phyloP scores from a whole-genome alignment of 495 filamentous ascomycete species.

The Viridothelium virens region DNA sequence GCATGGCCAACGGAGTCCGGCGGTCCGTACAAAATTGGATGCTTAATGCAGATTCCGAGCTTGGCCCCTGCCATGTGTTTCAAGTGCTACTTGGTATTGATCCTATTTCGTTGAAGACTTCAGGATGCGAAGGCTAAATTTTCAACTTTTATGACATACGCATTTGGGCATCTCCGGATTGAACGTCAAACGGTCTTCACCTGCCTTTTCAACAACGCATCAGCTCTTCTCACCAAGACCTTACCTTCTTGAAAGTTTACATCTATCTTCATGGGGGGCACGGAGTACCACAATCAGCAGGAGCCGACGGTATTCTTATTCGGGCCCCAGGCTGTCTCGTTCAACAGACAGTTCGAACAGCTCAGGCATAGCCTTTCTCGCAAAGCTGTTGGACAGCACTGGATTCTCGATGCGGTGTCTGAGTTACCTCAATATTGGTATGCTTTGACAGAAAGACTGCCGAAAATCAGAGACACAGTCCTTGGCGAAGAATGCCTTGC shows the following conservation, averaged over 20 bases:
- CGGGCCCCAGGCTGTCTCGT: constrained; percentile 14
- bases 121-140: not conserved
- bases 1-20: not conserved
- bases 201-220: not conserved
- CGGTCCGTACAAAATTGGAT: not conserved
- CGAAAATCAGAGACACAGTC: constrained; percentile 14
- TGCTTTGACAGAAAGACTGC: constrained; percentile 17
- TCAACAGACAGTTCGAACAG: constrained; percentile 17
- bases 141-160: not conserved
- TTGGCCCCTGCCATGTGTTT: not conserved
- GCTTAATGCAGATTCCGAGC: not conserved
- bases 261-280: not conserved
- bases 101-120: not conserved
- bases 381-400: constrained; percentile 18
- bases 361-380: constrained; percentile 13
- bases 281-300: not conserved
- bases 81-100: not conserved
- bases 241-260: not conserved
- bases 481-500: not conserved
- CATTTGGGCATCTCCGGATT: not conserved
- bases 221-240: not conserved
- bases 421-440: constrained; percentile 18
- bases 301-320: constrained; percentile 20
- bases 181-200: not conserved
- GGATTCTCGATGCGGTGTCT: constrained; percentile 20